These are phyloP conservation scores for Petunia axillaris DNA, from an alignment of 257 asterid genomes.

Conservation along the genomic window DNA sequence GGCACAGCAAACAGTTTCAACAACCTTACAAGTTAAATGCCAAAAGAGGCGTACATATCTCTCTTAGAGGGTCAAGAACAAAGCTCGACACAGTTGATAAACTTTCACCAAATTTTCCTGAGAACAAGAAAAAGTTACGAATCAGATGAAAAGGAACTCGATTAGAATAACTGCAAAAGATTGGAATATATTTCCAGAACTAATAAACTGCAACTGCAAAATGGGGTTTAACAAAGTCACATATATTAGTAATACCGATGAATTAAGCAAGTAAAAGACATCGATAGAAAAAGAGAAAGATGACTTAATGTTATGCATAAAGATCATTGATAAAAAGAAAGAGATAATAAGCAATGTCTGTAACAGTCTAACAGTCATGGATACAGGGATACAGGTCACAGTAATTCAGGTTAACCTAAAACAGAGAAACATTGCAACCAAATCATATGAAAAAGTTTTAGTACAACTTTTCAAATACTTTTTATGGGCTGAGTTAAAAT, in stretches of 20 bases:
- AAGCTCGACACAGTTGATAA: neutral
- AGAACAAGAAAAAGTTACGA: neutral
- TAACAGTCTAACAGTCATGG: neutral
- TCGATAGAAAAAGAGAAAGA: neutral
- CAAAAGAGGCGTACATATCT: conserved; percentile 7
- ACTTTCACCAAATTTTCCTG: conserved; percentile 24
- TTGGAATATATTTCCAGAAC: neutral
- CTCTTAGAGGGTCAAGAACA: neutral
- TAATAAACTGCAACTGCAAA: neutral
- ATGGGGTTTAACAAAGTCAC: neutral
- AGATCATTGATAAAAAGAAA: neutral
- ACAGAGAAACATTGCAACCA: neutral
- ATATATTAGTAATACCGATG: neutral
- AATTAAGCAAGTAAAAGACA: neutral
- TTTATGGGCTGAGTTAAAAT: neutral
- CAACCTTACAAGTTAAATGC: neutral
- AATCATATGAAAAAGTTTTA: neutral
- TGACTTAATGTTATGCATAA: neutral
- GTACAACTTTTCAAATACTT: neutral
- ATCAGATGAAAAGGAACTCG: neutral
- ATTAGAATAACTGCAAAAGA: neutral
- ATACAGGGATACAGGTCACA: neutral
- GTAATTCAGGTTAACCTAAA: neutral
- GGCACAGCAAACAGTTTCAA: conserved; percentile 5
- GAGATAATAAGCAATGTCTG: neutral